Conservation (phyloP, 2,329 filamentous ascomycete species). For the Ascochyta lentis region DNA sequence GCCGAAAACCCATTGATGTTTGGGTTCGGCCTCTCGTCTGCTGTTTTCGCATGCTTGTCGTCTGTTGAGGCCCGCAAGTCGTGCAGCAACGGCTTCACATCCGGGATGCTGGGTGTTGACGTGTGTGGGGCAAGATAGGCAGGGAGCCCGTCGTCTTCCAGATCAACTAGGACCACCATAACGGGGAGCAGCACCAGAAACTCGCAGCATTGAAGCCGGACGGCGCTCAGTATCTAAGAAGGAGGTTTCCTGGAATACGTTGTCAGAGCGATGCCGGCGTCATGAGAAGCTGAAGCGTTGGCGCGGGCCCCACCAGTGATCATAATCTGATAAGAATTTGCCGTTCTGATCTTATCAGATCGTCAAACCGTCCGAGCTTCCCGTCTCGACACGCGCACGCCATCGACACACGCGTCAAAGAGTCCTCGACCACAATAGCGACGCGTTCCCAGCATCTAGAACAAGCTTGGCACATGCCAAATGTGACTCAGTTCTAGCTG, state of each 20-base stretch:
- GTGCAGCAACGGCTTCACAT: constrained; percentile 38
- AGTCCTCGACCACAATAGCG: neutral
- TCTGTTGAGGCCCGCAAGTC: constrained; percentile 26
- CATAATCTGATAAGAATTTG: constrained; percentile 13
- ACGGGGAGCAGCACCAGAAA: constrained; percentile 22
- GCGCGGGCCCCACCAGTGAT: constrained; percentile 1
- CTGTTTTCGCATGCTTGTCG: constrained; percentile 12
- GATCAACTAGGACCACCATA: constrained; percentile 55
- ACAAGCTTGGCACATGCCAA: neutral
- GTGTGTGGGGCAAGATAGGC: constrained; percentile 25
- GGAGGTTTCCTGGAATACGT: neutral
- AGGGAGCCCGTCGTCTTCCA: constrained; percentile 49
- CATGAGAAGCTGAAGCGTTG: constrained; percentile 23
- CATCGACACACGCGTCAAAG: neutral
- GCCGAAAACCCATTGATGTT: constrained; percentile 67
- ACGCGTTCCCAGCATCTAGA: neutral
- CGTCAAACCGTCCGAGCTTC: neutral
- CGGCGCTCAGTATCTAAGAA: constrained; percentile 8
- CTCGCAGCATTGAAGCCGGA: constrained; percentile 40
- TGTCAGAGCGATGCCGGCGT: constrained; percentile 26
- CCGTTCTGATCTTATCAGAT: neutral
- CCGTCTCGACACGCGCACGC: neutral
- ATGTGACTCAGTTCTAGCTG: no score
- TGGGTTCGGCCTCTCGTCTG: constrained; percentile 52
- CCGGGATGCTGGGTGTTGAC: constrained; percentile 27